Conservation (phyloP, 495 filamentous ascomycete genomes). For the Aspergillus funiculosus region DNA sequence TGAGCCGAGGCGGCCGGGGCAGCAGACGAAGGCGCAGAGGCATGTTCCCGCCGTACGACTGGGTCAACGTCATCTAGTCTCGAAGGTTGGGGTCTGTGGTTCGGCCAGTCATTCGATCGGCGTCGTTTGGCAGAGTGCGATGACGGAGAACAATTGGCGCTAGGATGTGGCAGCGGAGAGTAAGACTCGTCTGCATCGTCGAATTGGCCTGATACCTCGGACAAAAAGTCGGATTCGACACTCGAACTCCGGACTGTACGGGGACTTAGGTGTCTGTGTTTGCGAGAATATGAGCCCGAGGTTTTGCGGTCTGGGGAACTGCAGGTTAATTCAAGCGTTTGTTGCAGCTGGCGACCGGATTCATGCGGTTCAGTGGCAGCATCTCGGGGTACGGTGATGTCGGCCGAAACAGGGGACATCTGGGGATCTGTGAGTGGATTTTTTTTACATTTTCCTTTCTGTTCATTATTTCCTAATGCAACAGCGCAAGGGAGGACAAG, state of each 20-base stretch:
- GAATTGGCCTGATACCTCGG: constrained; percentile 35
- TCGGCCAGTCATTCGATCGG: constrained; percentile 48
- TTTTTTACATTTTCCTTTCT: neutral
- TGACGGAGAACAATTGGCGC: constrained; percentile 15
- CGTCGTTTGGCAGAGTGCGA: constrained; percentile 40
- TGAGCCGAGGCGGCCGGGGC: too few species aligned
- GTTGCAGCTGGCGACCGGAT: constrained; percentile 23
- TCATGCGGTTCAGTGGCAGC: constrained; percentile 14
- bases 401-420: constrained; percentile 9
- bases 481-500: constrained; percentile 8
- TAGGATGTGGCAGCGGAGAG: neutral
- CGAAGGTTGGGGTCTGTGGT: too few species aligned
- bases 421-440: constrained; percentile 1
- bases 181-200: constrained; percentile 39
- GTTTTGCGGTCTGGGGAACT: constrained; percentile 13
- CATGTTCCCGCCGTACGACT: neutral
- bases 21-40: too few species aligned
- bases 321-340: constrained; percentile 19
- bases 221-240: constrained; percentile 23
- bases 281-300: constrained; percentile 27
- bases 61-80: constrained; percentile 7
- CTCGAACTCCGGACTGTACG: constrained; percentile 21
- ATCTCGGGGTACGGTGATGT: constrained; percentile 6
- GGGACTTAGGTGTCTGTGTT: too few species aligned
- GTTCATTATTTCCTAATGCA: too few species aligned